Evolutionary conservation across 805 yeast genomes (phyloP).

Genomic region (Metahyphopichia silvanorum): DNA sequence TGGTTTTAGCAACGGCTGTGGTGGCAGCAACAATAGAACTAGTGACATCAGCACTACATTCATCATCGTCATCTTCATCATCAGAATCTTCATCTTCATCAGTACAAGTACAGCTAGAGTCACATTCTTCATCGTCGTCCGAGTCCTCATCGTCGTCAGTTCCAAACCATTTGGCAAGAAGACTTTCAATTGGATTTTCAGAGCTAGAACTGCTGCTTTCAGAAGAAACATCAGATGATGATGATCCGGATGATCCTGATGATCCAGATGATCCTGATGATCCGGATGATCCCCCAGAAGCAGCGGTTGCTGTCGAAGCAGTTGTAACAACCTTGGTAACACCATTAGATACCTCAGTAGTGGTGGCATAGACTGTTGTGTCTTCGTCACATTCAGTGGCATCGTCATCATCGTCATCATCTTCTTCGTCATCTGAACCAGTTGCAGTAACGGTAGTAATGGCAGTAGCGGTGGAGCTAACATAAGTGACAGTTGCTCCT

Average conservation of each 20-base stretch:
- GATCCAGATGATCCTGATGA: constrained; percentile 1
- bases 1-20: background rate
- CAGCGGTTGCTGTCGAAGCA: constrained; percentile 3
- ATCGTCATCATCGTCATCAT: constrained; percentile 9
- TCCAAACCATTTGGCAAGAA: no score
- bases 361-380: constrained; percentile 3
- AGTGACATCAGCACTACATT: constrained; percentile 8
- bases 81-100: constrained; percentile 9
- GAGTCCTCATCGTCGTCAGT: no score
- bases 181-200: no score
- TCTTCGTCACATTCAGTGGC: constrained; percentile 12
- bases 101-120: no score
- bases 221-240: constrained; percentile 1
- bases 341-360: constrained; percentile 3
- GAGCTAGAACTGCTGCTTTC: constrained; percentile 4
- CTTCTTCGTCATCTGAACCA: constrained; percentile 9
- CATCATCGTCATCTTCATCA: constrained; percentile 9
- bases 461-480: constrained; percentile 2
- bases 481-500: constrained; percentile 4
- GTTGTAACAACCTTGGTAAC: constrained; percentile 6
- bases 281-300: constrained; percentile 2
- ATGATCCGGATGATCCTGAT: constrained; percentile 1
- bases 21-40: constrained; percentile 1
- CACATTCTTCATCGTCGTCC: constrained; percentile 11
- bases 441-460: constrained; percentile 3